phyloP scores from a whole-genome alignment of 2,329 filamentous ascomycete genomes.

The Mycogone perniciosa region DNA sequence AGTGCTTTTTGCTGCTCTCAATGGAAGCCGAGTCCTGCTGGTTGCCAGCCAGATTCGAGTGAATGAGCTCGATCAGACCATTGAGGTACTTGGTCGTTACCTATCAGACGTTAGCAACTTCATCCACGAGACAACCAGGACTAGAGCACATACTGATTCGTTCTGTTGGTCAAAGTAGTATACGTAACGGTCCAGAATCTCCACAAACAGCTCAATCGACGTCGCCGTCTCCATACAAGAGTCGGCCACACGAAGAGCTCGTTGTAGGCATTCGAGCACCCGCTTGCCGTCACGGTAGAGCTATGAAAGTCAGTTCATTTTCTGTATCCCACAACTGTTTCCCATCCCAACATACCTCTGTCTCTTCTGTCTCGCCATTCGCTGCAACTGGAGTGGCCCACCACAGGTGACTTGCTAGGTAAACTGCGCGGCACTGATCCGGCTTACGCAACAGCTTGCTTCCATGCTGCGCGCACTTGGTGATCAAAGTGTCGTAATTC shows the following conservation, averaged over 20 bases:
- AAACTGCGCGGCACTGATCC: slow-evolving; percentile 94
- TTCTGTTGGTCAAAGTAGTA: slow-evolving; percentile 99
- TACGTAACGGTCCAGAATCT: slow-evolving; percentile 96
- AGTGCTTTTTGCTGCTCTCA: slow-evolving; percentile 88
- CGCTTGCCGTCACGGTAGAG: slow-evolving; percentile 96
- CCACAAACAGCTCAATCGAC: slow-evolving; percentile 95
- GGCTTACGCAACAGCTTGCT: slow-evolving; percentile 97
- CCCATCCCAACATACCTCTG: slow-evolving; percentile 52
- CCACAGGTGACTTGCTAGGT: slow-evolving; percentile 94
- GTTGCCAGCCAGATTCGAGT: slow-evolving; percentile 86
- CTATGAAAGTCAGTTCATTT: slow-evolving; percentile 40
- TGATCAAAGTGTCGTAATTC: slow-evolving; percentile 98
- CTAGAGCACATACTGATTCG: slow-evolving; percentile 60
- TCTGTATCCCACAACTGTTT: neutral
- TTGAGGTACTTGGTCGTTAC: slow-evolving; percentile 97
- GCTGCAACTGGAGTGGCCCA: slow-evolving; percentile 83
- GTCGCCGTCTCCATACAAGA: slow-evolving; percentile 98
- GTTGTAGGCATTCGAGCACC: slow-evolving; percentile 91
- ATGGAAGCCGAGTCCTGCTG: slow-evolving; percentile 74
- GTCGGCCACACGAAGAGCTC: slow-evolving; percentile 90
- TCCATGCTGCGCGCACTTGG: slow-evolving; percentile 92
- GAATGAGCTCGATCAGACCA: slow-evolving; percentile 94
- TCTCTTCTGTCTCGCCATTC: slow-evolving; percentile 73
- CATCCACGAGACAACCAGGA: neutral
- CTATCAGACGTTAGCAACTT: slow-evolving; percentile 27